Conservation (phyloP, 495 filamentous ascomycete species). For the Podospora pseudopauciseta region DNA sequence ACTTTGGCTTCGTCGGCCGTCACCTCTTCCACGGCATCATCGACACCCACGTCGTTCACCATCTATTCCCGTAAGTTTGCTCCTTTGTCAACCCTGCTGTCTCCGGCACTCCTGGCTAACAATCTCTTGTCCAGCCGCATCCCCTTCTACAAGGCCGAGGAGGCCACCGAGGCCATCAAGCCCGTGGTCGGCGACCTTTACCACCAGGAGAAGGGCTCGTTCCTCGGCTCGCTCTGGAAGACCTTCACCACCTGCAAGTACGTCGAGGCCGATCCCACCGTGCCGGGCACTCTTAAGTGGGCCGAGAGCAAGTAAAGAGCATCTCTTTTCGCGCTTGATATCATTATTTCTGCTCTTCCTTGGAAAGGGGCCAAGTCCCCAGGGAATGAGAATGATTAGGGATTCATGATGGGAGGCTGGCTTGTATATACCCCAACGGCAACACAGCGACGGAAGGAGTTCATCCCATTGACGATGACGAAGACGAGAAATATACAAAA, state of each 20-base stretch:
- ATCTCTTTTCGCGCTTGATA: not conserved
- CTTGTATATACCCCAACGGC: not conserved
- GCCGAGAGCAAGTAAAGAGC: slow-evolving; percentile 9
- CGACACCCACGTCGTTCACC: slow-evolving; percentile 89
- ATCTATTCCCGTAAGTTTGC: slow-evolving; percentile 57
- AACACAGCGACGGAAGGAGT: not conserved
- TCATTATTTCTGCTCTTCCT: not conserved
- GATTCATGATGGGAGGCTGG: not conserved
- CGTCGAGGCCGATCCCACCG: slow-evolving; percentile 33
- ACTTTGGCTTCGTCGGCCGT: slow-evolving; percentile 81
- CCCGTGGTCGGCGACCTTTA: slow-evolving; percentile 77
- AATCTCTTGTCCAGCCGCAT: slow-evolving; percentile 51
- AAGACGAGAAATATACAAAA: not conserved
- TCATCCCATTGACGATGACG: not conserved
- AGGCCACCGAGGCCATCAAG: slow-evolving; percentile 78
- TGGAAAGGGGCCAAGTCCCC: not conserved
- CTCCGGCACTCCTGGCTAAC: not conserved
- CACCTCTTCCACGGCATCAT: slow-evolving; percentile 85
- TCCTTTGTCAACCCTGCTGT: not conserved
- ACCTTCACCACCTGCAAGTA: slow-evolving; percentile 35
- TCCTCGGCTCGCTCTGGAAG: slow-evolving; percentile 36
- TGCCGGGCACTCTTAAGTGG: slow-evolving; percentile 35
- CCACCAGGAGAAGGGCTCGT: slow-evolving; percentile 50
- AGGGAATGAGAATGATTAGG: not conserved
- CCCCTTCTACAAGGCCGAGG: slow-evolving; percentile 86